Evolutionary conservation across 495 filamentous ascomycete species (phyloP).

Genomic region (Hypoxylon subgilvum): DNA sequence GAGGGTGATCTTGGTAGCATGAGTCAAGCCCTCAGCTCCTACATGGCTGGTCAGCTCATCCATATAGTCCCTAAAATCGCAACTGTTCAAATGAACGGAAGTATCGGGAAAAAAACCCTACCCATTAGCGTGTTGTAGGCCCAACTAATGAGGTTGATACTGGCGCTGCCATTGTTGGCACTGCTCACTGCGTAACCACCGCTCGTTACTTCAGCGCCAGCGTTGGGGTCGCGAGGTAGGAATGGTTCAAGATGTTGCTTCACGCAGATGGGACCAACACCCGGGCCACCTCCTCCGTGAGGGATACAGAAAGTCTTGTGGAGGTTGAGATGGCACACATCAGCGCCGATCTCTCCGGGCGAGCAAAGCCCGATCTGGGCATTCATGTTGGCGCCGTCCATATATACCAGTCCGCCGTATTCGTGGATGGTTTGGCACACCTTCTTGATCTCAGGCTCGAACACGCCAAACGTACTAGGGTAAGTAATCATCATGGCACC

Average conservation of each 20-base stretch:
- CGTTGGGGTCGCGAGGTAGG: slow-evolving; percentile 72
- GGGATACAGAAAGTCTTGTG: slow-evolving; percentile 99
- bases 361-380: slow-evolving; percentile 97
- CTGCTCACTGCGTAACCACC: slow-evolving; percentile 75
- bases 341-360: slow-evolving; percentile 94
- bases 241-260: slow-evolving; percentile 78
- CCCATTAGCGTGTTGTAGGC: slow-evolving; percentile 98
- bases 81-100: not conserved
- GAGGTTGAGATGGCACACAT: slow-evolving; percentile 96
- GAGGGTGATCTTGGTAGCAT: slow-evolving; percentile 91
- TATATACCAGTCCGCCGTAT: slow-evolving; percentile 94
- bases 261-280: slow-evolving; percentile 94
- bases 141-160: slow-evolving; percentile 96
- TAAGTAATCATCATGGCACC: slow-evolving; percentile 99
- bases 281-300: slow-evolving; percentile 93
- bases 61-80: not conserved
- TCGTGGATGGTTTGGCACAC: slow-evolving; percentile 85
- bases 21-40: slow-evolving; percentile 82
- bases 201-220: slow-evolving; percentile 45
- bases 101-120: slow-evolving; percentile 37
- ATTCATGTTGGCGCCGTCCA: slow-evolving; percentile 99
- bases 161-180: slow-evolving; percentile 88
- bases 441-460: slow-evolving; percentile 88
- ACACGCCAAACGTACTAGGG: slow-evolving; percentile 95
- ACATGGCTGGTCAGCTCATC: slow-evolving; percentile 32